A percentile compares a stretch with the other conserved stretches of the same genome.
These are phyloP conservation scores for Austroboletus niveus DNA, from an alignment of 1,284 basidiomycete genomes.

Conservation along the genomic window DNA sequence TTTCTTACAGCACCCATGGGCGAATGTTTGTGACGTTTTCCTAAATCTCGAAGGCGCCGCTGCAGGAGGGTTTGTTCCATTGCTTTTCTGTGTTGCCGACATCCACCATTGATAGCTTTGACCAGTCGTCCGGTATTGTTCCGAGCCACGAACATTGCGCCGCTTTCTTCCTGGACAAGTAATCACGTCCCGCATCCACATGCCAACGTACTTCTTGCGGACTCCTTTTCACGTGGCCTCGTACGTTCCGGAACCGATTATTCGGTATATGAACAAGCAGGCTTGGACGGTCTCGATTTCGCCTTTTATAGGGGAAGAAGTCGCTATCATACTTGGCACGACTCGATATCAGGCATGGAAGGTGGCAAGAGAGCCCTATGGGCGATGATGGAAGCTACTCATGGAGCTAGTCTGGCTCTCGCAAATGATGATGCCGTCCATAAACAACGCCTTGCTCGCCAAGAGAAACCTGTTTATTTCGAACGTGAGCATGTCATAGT, in stretches of 20 bases:
- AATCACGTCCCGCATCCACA: slow-evolving; percentile 59
- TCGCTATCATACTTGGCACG: slow-evolving; percentile 68
- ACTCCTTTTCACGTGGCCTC: slow-evolving; percentile 59
- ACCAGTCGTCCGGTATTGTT: slow-evolving; percentile 64
- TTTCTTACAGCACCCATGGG: slow-evolving; percentile 73
- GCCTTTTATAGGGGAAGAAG: slow-evolving; percentile 72
- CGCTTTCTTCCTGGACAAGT: slow-evolving; percentile 49
- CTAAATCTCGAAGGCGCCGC: slow-evolving; percentile 79
- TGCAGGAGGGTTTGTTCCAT: slow-evolving; percentile 61
- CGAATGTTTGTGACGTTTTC: slow-evolving; percentile 60
- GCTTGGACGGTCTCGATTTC: slow-evolving; percentile 66
- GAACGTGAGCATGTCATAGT: slow-evolving; percentile 51
- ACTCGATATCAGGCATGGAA: slow-evolving; percentile 54
- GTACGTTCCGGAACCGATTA: slow-evolving; percentile 71
- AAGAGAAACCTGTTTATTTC: slow-evolving; percentile 58
- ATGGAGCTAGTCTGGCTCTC: slow-evolving; percentile 53
- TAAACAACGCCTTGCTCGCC: slow-evolving; percentile 4
- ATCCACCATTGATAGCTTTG: slow-evolving; percentile 6
- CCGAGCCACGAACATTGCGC: slow-evolving; percentile 55
- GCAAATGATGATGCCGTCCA: slow-evolving; percentile 40
- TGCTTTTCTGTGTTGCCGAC: background rate
- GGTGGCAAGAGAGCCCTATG: slow-evolving; percentile 59
- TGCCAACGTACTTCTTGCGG: slow-evolving; percentile 61
- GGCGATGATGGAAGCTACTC: slow-evolving; percentile 70
- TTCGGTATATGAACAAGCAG: slow-evolving; percentile 51